These are phyloP conservation scores for Tetramitus jugosus DNA, from an alignment of 208 protist species.

Conservation along the genomic window DNA sequence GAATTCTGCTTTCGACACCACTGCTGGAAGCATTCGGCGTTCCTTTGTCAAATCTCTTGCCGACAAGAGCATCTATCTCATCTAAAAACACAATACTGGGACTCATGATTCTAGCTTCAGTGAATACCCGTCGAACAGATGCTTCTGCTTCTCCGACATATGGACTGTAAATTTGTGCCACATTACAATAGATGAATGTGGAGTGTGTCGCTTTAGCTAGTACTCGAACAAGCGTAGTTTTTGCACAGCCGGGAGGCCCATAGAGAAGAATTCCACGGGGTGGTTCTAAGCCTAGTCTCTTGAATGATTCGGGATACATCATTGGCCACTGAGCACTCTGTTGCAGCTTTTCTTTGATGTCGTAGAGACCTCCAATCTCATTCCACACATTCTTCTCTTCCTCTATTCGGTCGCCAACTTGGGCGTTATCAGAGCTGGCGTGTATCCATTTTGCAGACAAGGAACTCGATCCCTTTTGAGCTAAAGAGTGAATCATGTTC, in stretches of 20 bases:
- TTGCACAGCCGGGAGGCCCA: slow-evolving; percentile 85
- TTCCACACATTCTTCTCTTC: too few species aligned
- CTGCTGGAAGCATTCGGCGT: slow-evolving; percentile 32
- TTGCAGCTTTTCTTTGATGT: slow-evolving; percentile 27
- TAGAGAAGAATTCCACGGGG: slow-evolving; percentile 82
- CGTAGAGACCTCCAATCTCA: slow-evolving; percentile 31
- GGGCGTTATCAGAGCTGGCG: too few species aligned
- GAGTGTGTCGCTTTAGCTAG: slow-evolving; percentile 61
- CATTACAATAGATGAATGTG: slow-evolving; percentile 71
- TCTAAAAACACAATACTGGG: slow-evolving; percentile 87
- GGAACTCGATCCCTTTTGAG: too few species aligned
- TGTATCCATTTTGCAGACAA: too few species aligned
- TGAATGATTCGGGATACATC: slow-evolving; percentile 26
- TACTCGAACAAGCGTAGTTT: slow-evolving; percentile 76
- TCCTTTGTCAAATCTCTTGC: slow-evolving; percentile 30
- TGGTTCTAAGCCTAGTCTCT: slow-evolving; percentile 36
- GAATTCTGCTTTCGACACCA: slow-evolving; percentile 60
- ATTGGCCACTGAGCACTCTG: slow-evolving; percentile 31
- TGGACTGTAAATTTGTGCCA: slow-evolving; percentile 63
- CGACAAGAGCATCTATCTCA: slow-evolving; percentile 82
- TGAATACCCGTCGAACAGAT: slow-evolving; percentile 67
- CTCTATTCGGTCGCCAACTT: too few species aligned
- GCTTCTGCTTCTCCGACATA: slow-evolving; percentile 87
- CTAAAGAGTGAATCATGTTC: too few species aligned
- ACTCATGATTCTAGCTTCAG: slow-evolving; percentile 55